Conservation (phyloP, 805 yeast species). For the Vanderwaltozyma polyspora region DNA sequence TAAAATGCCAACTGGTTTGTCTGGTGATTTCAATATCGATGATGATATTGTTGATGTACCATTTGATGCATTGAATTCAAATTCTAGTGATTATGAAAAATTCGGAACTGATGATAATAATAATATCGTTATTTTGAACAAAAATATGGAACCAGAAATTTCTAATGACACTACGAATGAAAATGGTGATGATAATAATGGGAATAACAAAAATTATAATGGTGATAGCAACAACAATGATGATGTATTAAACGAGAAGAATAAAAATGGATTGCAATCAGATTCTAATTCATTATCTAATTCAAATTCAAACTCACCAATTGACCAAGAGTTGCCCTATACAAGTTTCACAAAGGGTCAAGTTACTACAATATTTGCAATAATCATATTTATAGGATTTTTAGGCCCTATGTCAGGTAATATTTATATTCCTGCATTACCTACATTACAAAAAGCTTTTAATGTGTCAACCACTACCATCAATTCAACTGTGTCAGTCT, state of each 20-base stretch:
- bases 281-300: too few species aligned
- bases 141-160: too few species aligned
- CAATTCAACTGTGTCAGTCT: conserved; percentile 47
- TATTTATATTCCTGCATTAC: conserved; percentile 45
- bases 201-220: too few species aligned
- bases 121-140: too few species aligned
- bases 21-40: neutral
- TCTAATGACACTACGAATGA: too few species aligned
- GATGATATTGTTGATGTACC: neutral
- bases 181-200: too few species aligned
- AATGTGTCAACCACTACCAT: conserved; percentile 32
- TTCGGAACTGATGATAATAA: too few species aligned
- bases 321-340: conserved; percentile 14
- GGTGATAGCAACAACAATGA: too few species aligned
- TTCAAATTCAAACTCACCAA: too few species aligned
- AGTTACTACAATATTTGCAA: conserved; percentile 25
- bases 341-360: conserved; percentile 29
- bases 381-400: conserved; percentile 40
- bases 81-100: neutral
- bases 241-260: too few species aligned
- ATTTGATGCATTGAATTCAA: neutral
- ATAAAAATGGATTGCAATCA: too few species aligned
- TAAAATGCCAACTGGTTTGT: conserved; percentile 4
- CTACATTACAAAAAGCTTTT: conserved; percentile 33
- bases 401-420: conserved; percentile 49